Base-by-base conservation (phyloP, 2,329 filamentous ascomycete species). In the Iodosphaeria phyllophila region DNA sequence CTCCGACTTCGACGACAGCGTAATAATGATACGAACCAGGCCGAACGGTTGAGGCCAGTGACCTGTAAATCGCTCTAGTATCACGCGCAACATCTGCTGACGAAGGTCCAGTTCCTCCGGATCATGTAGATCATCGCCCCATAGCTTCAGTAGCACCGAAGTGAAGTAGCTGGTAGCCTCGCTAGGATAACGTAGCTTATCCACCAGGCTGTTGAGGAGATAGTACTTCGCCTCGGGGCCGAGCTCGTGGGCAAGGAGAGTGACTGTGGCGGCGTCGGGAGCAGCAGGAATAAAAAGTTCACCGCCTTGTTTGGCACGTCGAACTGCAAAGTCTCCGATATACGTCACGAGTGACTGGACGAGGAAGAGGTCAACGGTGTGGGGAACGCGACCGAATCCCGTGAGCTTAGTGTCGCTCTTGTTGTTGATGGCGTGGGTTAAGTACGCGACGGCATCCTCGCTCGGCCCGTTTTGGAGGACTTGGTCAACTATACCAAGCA, bases 1-100 rank as follows among this genome's bases (percentile, higher is more conserved):
- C 43, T 73, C 79, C 27, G 78, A 74, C 46, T 92, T 93, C 59
- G 92, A 91, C 36, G 92, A 61, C 29, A 98, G 64, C 54, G 95
- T 89, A 33, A 89, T 56, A 32, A 92, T 64, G 18, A 83, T 86
- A 33, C 84, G 74, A 45, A 93, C 74, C 21, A 98, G 56, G 8
- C 91, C 91, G 86, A 86, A 95, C 11, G 91, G 86, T 46, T 95
- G 86, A 26, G 86, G 86, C 54, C 84, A 82, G 47, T 80, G 82
- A 13, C 82, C 77, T 30, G 91, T 68, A 23, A 93, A 58, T 24
- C 89, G 71, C 58, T 98, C 89, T 18, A 93, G 60, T 22, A 98
- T 57, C 13, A 93, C 72, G 23, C 86, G 71, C 26, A 82, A 80
- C 30, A 98, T 86, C 46, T 91, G 80, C 52, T 95, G 77, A 18